Percentiles rank a stretch among this genome's conserved stretches.
These are phyloP conservation scores for Crithidia thermophila DNA, from an alignment of 208 protist genomes.

Conservation along the genomic window DNA sequence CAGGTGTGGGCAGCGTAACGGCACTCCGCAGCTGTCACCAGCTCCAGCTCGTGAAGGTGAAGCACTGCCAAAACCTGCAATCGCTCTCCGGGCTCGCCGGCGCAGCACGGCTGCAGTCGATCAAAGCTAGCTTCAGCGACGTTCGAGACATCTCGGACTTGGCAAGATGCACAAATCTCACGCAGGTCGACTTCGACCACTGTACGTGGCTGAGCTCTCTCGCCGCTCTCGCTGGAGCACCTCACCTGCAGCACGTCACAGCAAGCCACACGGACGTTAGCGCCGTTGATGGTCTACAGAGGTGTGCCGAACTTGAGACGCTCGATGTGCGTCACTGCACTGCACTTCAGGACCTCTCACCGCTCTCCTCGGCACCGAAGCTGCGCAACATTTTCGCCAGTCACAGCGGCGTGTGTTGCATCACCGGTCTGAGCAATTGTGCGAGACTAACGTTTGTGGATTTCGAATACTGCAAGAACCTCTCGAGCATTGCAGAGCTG, in stretches of 20 bases:
- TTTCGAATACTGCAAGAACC: background rate
- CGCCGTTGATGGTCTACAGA: background rate
- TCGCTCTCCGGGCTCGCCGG: background rate
- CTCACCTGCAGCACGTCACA: background rate
- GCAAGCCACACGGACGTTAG: background rate
- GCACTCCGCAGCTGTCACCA: background rate
- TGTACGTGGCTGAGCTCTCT: background rate
- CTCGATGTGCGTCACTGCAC: constrained; percentile 1
- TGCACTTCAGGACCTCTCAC: background rate
- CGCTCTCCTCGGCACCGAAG: background rate
- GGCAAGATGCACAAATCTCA: background rate
- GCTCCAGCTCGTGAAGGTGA: background rate
- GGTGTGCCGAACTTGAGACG: background rate
- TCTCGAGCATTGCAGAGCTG: constrained; percentile 1
- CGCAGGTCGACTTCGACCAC: constrained; percentile 1
- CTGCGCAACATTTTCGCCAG: constrained; percentile 5
- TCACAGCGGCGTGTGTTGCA: constrained; percentile 6
- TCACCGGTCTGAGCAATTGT: background rate
- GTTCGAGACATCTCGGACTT: background rate
- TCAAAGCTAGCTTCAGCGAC: constrained; percentile 2
- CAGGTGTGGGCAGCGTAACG: background rate
- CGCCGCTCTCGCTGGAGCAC: background rate
- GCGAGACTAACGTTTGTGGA: background rate
- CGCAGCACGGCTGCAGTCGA: background rate
- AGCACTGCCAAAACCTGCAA: constrained; percentile 1